phyloP scores from a whole-genome alignment of 768 basidiomycete species.

The Lyophyllum shimeji region DNA sequence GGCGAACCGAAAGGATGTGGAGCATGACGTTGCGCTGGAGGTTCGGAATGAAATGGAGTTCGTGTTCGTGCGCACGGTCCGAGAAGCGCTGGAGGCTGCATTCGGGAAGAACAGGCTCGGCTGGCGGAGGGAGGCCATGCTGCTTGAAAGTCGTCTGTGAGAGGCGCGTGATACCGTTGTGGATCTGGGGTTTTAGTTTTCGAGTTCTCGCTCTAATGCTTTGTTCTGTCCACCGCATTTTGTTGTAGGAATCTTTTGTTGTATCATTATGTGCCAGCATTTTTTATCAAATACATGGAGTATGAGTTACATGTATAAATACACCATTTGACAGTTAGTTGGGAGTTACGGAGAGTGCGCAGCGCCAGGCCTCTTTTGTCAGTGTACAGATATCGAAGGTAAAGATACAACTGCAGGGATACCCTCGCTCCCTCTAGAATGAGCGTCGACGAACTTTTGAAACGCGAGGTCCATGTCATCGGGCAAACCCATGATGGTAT shows the following conservation, averaged over 20 bases:
- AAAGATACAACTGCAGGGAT: background rate
- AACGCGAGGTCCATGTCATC: slow-evolving; percentile 23
- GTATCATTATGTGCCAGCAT: slow-evolving; percentile 9
- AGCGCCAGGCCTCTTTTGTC: background rate
- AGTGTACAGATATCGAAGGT: slow-evolving; percentile 7
- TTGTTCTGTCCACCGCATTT: background rate
- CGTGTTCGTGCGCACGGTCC: slow-evolving; percentile 75
- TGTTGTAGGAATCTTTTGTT: background rate
- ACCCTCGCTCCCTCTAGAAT: background rate
- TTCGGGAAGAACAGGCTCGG: slow-evolving; percentile 70
- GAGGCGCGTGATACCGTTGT: background rate
- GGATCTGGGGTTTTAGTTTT: background rate
- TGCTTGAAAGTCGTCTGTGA: slow-evolving; percentile 36
- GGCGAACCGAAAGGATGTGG: slow-evolving; percentile 85
- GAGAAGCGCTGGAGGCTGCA: slow-evolving; percentile 80
- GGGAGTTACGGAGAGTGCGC: background rate
- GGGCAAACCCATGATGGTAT: slow-evolving; percentile 17
- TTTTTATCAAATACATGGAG: slow-evolving; percentile 1
- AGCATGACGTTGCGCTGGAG: slow-evolving; percentile 77
- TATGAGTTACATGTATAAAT: background rate
- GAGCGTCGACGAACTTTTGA: slow-evolving; percentile 17
- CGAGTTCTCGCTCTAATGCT: background rate
- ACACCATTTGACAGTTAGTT: background rate
- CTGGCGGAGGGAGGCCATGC: slow-evolving; percentile 53
- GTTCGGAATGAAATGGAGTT: slow-evolving; percentile 77